phyloP scores from a whole-genome alignment of 2,329 filamentous ascomycete species.

The Parastagonospora avenae region DNA sequence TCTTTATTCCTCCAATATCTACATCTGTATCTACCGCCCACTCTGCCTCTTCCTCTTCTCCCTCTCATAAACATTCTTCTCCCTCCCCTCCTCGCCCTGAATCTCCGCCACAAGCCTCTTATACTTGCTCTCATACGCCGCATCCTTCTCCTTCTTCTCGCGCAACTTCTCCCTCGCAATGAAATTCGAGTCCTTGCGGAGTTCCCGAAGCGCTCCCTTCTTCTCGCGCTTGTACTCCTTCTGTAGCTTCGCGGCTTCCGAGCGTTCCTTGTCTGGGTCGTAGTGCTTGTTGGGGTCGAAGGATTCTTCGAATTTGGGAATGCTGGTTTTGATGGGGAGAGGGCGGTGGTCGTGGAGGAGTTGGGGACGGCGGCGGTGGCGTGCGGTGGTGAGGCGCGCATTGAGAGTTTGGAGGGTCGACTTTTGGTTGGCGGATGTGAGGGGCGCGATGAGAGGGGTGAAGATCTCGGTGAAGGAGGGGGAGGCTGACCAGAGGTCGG shows the following conservation, averaged over 20 bases:
- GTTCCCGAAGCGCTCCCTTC: conserved; percentile 91
- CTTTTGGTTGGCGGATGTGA: conserved; percentile 37
- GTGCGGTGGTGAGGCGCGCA: conserved; percentile 66
- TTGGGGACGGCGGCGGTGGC: conserved; percentile 74
- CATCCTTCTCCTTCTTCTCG: conserved; percentile 92
- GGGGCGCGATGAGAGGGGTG: conserved; percentile 57
- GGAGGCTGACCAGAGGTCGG: conserved; percentile 75
- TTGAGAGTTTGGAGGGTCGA: conserved; percentile 65
- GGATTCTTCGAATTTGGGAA: conserved; percentile 94
- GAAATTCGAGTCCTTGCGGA: conserved; percentile 94
- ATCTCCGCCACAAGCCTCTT: conserved; percentile 91
- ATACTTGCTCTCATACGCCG: conserved; percentile 96
- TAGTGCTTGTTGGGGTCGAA: conserved; percentile 98
- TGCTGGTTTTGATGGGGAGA: conserved; percentile 81
- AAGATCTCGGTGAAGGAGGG: conserved; percentile 81
- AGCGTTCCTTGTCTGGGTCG: conserved; percentile 89
- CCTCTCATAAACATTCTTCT: conserved; percentile 86
- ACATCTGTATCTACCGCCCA: background rate
- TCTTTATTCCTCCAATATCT: too few relatives aligned
- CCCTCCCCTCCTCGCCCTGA: conserved; percentile 87
- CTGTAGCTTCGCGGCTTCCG: conserved; percentile 81
- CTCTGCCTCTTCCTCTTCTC: conserved; percentile 76
- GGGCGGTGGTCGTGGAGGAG: conserved; percentile 88
- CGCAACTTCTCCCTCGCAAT: conserved; percentile 87
- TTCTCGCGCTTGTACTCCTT: conserved; percentile 92